phyloP scores from a whole-genome alignment of 2,329 filamentous ascomycete genomes.

The Fusarium sp. region DNA sequence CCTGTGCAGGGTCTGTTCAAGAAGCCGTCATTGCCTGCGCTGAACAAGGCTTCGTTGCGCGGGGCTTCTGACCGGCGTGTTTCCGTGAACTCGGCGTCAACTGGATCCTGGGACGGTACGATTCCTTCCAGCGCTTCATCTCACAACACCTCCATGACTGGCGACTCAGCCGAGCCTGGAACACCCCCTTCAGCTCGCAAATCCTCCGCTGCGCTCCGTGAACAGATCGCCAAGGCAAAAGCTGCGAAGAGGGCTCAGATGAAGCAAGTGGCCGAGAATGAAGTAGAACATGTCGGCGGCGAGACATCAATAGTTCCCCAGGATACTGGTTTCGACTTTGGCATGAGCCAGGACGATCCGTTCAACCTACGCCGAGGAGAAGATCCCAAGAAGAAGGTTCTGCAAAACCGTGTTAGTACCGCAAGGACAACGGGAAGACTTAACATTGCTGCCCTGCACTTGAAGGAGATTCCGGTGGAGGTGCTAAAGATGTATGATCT shows the following conservation, averaged over 20 bases:
- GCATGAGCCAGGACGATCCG: conserved; percentile 69
- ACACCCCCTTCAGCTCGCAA: conserved; percentile 61
- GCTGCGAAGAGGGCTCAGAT: conserved; percentile 76
- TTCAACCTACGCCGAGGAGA: conserved; percentile 76
- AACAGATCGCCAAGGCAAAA: conserved; percentile 94
- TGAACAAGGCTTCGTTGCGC: conserved; percentile 49
- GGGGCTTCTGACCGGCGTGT: conserved; percentile 22
- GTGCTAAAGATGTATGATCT: conserved; percentile 93
- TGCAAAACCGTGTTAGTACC: conserved; percentile 78
- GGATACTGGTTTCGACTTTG: conserved; percentile 63
- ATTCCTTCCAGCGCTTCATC: conserved; percentile 45
- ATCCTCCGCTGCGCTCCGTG: conserved; percentile 84
- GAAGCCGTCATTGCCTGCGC: conserved; percentile 65
- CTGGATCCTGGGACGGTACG: conserved; percentile 50
- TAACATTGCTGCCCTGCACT: conserved; percentile 86
- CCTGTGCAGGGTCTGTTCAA: conserved; percentile 67
- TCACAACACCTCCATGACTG: conserved; percentile 27
- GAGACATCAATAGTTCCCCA: conserved; percentile 60
- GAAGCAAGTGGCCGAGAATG: conserved; percentile 50
- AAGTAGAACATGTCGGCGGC: conserved; percentile 16
- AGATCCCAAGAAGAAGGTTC: conserved; percentile 72
- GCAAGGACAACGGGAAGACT: conserved; percentile 84
- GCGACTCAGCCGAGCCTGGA: conserved; percentile 30
- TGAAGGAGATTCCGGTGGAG: conserved; percentile 84
- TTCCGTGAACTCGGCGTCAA: conserved; percentile 36